Conservation (phyloP, 345 rosid genomes). For the Theobroma cacao region DNA sequence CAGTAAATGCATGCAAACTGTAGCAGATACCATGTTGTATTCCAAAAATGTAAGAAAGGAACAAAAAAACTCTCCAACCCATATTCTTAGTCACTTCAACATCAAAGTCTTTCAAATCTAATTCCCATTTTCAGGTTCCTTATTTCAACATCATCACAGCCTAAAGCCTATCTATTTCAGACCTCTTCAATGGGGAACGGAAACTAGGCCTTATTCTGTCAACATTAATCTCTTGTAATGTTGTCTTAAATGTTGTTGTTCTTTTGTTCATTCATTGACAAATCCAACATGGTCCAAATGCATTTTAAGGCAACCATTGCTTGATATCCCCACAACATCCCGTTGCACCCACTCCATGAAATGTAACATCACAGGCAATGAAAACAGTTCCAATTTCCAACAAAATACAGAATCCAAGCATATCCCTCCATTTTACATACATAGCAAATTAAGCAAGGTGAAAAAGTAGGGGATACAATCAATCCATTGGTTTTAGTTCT, state of each 20-base stretch:
- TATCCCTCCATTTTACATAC: conserved; percentile 22
- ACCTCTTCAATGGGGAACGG: neutral
- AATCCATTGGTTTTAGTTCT: conserved; percentile 27
- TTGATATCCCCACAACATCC: conserved; percentile 14
- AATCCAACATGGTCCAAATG: conserved; percentile 37
- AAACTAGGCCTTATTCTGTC: conserved; percentile 22
- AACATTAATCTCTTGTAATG: conserved; percentile 18
- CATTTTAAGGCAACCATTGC: conserved; percentile 33
- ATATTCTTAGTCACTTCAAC: conserved; percentile 26
- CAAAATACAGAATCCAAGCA: conserved; percentile 28
- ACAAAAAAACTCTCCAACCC: neutral
- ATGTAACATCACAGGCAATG: conserved; percentile 23
- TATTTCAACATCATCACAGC: conserved; percentile 30
- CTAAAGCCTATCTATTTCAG: conserved; percentile 19
- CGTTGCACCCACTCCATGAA: conserved; percentile 27
- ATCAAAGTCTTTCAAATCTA: conserved; percentile 25
- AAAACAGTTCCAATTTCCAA: conserved; percentile 26
- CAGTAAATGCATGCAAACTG: neutral
- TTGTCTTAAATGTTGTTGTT: conserved; percentile 6
- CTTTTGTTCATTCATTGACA: conserved; percentile 17
- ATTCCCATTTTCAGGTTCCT: conserved; percentile 26
- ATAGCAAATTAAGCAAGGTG: neutral
- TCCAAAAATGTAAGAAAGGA: conserved; percentile 16
- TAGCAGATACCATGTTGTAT: neutral
- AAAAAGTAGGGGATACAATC: neutral